Conservation (phyloP, 2,329 filamentous ascomycete species). For the Sporothrix mexicana region DNA sequence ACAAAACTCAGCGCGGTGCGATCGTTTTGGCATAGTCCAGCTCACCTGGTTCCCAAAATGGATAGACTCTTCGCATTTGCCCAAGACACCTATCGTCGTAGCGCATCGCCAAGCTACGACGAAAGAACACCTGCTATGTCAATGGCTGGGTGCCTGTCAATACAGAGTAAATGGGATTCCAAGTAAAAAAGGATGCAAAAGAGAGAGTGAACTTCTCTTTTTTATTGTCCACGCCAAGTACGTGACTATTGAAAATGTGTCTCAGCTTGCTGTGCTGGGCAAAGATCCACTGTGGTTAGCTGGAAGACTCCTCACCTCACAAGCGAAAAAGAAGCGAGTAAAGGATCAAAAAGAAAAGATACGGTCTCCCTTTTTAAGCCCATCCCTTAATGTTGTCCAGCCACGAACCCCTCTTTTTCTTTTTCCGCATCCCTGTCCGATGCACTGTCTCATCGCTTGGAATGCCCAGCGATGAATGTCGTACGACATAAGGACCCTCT, state of each 20-base stretch:
- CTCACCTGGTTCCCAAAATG: not conserved
- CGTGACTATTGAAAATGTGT: not conserved
- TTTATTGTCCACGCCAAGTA: not conserved
- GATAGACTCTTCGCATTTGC: not conserved
- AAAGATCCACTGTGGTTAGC: not conserved
- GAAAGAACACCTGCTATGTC: not conserved
- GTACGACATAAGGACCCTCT: not conserved
- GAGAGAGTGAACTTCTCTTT: too few species aligned
- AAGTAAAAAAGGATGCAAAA: too few species aligned
- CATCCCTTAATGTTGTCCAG: not conserved
- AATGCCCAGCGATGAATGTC: not conserved
- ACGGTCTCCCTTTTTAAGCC: not conserved
- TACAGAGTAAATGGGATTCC: not conserved
- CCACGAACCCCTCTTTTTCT: not conserved
- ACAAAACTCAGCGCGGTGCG: not conserved
- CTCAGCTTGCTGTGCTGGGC: not conserved
- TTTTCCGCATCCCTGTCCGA: not conserved
- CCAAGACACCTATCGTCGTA: not conserved
- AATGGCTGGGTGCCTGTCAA: conserved; percentile 10
- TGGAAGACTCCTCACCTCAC: not conserved
- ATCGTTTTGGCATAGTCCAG: not conserved
- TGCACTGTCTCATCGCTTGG: not conserved
- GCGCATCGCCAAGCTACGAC: not conserved
- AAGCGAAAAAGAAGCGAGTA: not conserved
- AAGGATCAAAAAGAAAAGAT: conserved; percentile 1